Evolutionary conservation across 495 filamentous ascomycete species (phyloP).

Genomic region (Lophiostoma macrostomum): DNA sequence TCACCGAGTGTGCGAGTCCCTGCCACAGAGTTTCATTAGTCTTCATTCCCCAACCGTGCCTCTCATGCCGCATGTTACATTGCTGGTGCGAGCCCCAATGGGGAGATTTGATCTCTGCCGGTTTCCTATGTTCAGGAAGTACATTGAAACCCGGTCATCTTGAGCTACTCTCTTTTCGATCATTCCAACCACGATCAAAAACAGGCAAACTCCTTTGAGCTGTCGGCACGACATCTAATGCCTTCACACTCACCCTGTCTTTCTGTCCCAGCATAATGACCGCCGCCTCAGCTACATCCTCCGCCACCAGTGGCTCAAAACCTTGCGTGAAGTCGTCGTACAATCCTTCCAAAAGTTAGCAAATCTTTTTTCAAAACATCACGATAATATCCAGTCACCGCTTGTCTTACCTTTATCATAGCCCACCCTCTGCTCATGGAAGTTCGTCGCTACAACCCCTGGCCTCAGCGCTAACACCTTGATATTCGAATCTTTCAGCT

Average conservation of each 20-base stretch:
- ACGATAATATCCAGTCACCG: no score
- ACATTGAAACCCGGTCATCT: no score
- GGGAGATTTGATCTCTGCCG: no score
- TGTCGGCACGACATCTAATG: constrained; percentile 42
- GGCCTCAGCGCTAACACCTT: constrained; percentile 42
- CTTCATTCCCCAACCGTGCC: no score
- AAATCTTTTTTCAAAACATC: no score
- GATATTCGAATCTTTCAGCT: constrained; percentile 41
- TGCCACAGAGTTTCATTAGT: no score
- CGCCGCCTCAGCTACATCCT: constrained; percentile 39
- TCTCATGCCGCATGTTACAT: no score
- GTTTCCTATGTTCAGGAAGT: no score
- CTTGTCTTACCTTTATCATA: constrained; percentile 38
- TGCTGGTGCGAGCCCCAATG: no score
- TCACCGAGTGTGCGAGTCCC: no score
- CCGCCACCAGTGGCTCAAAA: constrained; percentile 36
- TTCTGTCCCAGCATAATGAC: constrained; percentile 39
- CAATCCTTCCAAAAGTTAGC: no score
- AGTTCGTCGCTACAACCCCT: constrained; percentile 43
- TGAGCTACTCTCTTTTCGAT: no score
- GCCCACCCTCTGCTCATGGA: constrained; percentile 42
- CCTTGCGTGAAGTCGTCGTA: constrained; percentile 42
- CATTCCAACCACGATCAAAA: constrained; percentile 29
- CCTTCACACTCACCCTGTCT: constrained; percentile 39
- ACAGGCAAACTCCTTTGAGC: constrained; percentile 23